A percentile compares a stretch with the other conserved stretches of the same genome.
These are phyloP conservation scores for Artomyces pyxidatus DNA, from an alignment of 768 basidiomycete species.

Conservation along the genomic window DNA sequence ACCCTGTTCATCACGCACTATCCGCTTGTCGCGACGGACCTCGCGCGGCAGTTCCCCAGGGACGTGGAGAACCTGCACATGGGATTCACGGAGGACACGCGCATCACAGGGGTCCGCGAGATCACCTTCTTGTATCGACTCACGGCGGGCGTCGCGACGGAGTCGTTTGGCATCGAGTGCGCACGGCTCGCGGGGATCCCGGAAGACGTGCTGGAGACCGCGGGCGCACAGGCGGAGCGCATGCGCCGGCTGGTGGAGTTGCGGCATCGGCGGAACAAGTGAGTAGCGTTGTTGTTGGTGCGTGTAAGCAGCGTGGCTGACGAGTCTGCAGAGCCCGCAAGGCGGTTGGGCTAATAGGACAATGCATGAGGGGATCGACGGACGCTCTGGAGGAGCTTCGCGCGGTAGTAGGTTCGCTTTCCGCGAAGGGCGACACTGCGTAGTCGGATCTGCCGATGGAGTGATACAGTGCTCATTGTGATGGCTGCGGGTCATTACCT, in stretches of 20 bases:
- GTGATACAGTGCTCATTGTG: too few species aligned
- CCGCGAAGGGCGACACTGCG: too few species aligned
- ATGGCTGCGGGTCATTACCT: too few species aligned
- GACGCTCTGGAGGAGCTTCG: too few species aligned
- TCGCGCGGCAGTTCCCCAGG: conserved; percentile 50
- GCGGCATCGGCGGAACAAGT: conserved; percentile 46
- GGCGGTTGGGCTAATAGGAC: too few species aligned
- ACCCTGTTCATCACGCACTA: conserved; percentile 96
- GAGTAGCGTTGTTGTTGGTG: background rate
- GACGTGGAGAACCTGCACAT: conserved; percentile 79
- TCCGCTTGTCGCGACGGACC: conserved; percentile 66
- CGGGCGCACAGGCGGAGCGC: conserved; percentile 40
- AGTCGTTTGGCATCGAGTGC: conserved; percentile 91
- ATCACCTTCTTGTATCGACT: conserved; percentile 86
- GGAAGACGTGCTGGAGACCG: conserved; percentile 54
- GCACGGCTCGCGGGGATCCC: conserved; percentile 82
- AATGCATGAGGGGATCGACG: too few species aligned
- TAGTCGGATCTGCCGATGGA: too few species aligned
- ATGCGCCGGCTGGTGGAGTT: conserved; percentile 48
- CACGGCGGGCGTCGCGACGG: conserved; percentile 61
- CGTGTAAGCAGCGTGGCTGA: too few species aligned
- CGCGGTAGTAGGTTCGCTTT: too few species aligned
- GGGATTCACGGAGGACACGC: conserved; percentile 64
- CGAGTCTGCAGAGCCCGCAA: too few species aligned
- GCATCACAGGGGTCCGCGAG: conserved; percentile 65